Evolutionary conservation across 2,329 filamentous ascomycete species (phyloP).

Genomic region (Colletotrichum brevisporum): DNA sequence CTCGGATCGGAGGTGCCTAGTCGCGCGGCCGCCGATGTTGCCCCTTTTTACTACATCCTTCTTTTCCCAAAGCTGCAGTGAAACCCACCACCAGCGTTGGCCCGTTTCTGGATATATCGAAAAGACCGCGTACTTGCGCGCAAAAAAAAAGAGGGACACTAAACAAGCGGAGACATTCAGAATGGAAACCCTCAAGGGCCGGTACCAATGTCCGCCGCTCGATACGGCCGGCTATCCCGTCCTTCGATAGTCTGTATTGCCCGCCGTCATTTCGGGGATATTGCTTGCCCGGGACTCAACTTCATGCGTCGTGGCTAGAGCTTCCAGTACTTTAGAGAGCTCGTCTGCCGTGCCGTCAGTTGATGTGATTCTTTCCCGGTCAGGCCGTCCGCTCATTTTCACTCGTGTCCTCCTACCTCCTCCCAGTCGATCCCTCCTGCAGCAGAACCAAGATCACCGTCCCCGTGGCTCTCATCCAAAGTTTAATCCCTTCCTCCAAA

Average conservation of each 20-base stretch:
- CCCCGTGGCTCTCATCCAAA: not conserved
- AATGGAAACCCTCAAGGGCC: not conserved
- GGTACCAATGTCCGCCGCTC: slow-evolving; percentile 9
- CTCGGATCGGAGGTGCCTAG: slow-evolving; percentile 8
- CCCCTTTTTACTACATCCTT: not conserved
- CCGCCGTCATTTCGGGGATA: slow-evolving; percentile 27
- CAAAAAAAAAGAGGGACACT: too few relatives aligned
- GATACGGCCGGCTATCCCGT: too few relatives aligned
- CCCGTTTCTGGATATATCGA: slow-evolving; percentile 33
- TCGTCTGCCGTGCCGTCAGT: slow-evolving; percentile 18
- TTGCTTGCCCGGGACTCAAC: slow-evolving; percentile 20
- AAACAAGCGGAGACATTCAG: slow-evolving; percentile 3
- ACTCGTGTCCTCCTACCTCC: slow-evolving; percentile 5
- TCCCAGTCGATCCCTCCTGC: slow-evolving; percentile 15
- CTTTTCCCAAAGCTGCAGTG: not conserved
- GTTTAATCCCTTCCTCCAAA: not conserved
- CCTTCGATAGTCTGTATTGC: too few relatives aligned
- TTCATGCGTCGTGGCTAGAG: slow-evolving; percentile 15
- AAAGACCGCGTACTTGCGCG: not conserved
- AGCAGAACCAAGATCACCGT: slow-evolving; percentile 23
- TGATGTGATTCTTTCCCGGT: not conserved
- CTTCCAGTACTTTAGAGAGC: slow-evolving; percentile 30
- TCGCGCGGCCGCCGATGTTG: not conserved
- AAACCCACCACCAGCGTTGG: slow-evolving; percentile 30
- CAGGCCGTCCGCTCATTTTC: slow-evolving; percentile 23